A percentile compares a stretch with the other conserved stretches of the same genome.
These are phyloP conservation scores for Aristolochia contorta DNA, from an alignment of 164 flowering plant genomes.

Conservation along the genomic window DNA sequence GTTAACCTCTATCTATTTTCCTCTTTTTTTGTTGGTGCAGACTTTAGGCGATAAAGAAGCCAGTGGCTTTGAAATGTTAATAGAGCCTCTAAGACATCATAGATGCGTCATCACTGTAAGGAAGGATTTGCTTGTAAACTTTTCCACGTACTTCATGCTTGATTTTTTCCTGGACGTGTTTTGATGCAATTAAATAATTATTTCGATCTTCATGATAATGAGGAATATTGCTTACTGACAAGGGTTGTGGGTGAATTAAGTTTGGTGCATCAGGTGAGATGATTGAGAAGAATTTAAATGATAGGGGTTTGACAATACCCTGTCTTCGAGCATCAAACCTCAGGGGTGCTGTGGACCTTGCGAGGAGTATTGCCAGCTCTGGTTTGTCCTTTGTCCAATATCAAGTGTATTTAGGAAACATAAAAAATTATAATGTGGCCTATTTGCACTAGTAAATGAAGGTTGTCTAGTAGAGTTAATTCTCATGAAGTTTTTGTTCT, in stretches of 20 bases:
- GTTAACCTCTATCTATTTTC: background rate
- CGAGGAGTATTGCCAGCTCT: conserved; percentile 25
- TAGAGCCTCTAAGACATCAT: conserved; percentile 27
- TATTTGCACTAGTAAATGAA: too few species aligned
- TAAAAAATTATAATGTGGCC: too few species aligned
- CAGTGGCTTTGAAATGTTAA: conserved; percentile 30
- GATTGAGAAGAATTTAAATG: conserved; percentile 25
- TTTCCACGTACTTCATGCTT: conserved; percentile 1
- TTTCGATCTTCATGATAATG: background rate
- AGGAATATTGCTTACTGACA: conserved; percentile 1
- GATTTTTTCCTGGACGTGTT: background rate
- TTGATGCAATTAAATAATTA: too few species aligned
- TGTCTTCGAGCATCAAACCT: conserved; percentile 22
- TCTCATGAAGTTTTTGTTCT: too few species aligned
- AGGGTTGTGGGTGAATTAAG: conserved; percentile 13
- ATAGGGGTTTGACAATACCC: conserved; percentile 30
- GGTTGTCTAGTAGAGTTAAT: too few species aligned
- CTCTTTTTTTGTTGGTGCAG: conserved; percentile 15
- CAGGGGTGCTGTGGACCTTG: conserved; percentile 26
- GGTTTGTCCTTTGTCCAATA: conserved; percentile 18
- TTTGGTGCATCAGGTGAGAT: conserved; percentile 32
- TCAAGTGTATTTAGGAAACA: background rate
- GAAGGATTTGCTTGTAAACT: background rate
- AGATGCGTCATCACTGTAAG: conserved; percentile 32
- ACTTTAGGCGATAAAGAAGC: conserved; percentile 11